Conservation (phyloP, 495 filamentous ascomycete species). For the Aspergillus kassunensis region DNA sequence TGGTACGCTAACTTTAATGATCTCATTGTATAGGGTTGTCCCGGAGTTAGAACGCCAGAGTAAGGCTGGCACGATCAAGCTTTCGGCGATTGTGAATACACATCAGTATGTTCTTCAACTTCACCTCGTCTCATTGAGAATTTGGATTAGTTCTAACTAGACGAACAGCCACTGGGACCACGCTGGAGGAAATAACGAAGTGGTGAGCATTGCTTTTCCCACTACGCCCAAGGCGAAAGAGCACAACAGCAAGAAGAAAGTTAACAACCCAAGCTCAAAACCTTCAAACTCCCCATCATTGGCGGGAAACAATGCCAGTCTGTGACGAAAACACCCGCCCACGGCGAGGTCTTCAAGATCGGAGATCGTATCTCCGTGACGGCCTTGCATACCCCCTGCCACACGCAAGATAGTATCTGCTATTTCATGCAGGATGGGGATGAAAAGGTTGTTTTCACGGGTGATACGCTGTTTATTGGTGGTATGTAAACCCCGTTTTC, state of each 20-base stretch:
- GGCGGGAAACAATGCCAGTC: constrained; percentile 83
- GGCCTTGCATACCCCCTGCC: constrained; percentile 92
- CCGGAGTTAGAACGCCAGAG: constrained; percentile 76
- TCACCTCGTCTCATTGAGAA: not conserved
- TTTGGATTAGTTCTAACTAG: not conserved
- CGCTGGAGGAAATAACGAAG: constrained; percentile 81
- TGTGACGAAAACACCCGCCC: constrained; percentile 67
- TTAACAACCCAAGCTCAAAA: constrained; percentile 53
- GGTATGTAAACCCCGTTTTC: constrained; percentile 47
- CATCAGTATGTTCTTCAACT: constrained; percentile 69
- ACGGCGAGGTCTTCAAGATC: constrained; percentile 77
- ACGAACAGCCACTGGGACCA: constrained; percentile 82
- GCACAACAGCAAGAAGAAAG: not conserved
- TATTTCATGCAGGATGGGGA: constrained; percentile 78
- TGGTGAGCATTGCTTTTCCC: too few relatives aligned
- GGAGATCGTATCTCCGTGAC: constrained; percentile 78
- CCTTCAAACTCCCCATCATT: constrained; percentile 69
- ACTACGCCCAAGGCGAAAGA: not conserved
- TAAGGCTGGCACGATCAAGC: constrained; percentile 65
- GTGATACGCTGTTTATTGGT: constrained; percentile 92
- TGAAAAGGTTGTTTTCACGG: constrained; percentile 86
- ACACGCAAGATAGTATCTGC: constrained; percentile 98
- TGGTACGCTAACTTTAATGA: not conserved
- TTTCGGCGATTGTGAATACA: constrained; percentile 89
- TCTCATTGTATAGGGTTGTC: constrained; percentile 64